Conservation (phyloP, 495 filamentous ascomycete species). For the Hyaloscypha bicolor region DNA sequence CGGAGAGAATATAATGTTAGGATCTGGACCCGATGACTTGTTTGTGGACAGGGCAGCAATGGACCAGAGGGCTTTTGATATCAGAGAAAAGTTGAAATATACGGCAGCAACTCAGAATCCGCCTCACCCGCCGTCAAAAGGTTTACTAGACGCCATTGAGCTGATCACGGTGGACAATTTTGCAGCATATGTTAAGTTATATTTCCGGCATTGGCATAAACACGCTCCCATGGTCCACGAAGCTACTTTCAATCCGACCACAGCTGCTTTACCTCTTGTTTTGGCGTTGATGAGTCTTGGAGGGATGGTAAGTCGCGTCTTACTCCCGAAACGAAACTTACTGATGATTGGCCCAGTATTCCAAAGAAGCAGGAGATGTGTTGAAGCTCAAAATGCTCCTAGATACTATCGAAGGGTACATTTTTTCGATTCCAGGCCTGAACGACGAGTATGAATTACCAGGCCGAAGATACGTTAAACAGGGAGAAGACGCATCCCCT, state of each 20-base stretch:
- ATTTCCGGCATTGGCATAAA: slow-evolving; percentile 35
- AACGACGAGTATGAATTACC: slow-evolving; percentile 31
- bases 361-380: slow-evolving; percentile 23
- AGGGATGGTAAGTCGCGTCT: slow-evolving; percentile 27
- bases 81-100: slow-evolving; percentile 33
- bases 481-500: slow-evolving; percentile 22
- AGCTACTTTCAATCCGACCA: slow-evolving; percentile 29
- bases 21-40: slow-evolving; percentile 19
- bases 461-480: slow-evolving; percentile 26
- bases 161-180: slow-evolving; percentile 27
- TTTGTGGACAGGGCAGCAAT: slow-evolving; percentile 25
- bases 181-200: slow-evolving; percentile 28
- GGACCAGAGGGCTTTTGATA: slow-evolving; percentile 32
- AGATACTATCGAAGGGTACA: slow-evolving; percentile 30
- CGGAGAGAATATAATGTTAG: slow-evolving; percentile 25
- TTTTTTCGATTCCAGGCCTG: slow-evolving; percentile 28
- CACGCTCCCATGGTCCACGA: slow-evolving; percentile 34
- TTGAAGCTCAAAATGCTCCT: slow-evolving; percentile 26
- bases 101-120: slow-evolving; percentile 23
- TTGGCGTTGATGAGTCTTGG: slow-evolving; percentile 32
- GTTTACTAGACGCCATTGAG: slow-evolving; percentile 25
- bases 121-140: slow-evolving; percentile 21
- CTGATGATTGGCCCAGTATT: slow-evolving; percentile 24
- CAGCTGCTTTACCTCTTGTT: slow-evolving; percentile 28
- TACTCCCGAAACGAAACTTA: neutral